Percentiles rank a stretch among this genome's conserved stretches.
Evolutionary conservation across 352 stramenopile species (phyloP).

Genomic region (Phytophthora tentaculata): DNA sequence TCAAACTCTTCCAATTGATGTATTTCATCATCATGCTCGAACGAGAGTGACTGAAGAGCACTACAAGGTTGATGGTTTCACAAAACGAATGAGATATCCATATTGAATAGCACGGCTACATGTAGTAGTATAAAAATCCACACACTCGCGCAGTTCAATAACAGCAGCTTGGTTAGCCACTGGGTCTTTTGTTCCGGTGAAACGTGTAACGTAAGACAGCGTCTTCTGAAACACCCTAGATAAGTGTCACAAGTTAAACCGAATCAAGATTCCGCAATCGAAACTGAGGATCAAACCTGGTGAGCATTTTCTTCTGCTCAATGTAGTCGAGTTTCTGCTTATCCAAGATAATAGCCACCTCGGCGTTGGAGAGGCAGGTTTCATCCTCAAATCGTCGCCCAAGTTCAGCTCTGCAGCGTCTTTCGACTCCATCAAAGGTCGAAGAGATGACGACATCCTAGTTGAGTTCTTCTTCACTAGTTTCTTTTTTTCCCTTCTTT

Average conservation of each 20-base stretch:
- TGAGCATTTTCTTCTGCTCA: slow-evolving; percentile 85
- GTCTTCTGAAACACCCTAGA: slow-evolving; percentile 87
- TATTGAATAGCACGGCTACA: background rate
- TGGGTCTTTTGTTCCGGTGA: slow-evolving; percentile 86
- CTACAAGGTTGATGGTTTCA: slow-evolving; percentile 29
- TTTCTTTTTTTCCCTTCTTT: background rate
- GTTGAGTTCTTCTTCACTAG: too few relatives aligned
- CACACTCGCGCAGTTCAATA: slow-evolving; percentile 84
- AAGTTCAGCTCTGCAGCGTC: slow-evolving; percentile 84
- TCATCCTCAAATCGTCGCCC: slow-evolving; percentile 80
- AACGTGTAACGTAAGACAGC: slow-evolving; percentile 88
- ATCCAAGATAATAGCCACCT: slow-evolving; percentile 86
- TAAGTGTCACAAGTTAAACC: background rate
- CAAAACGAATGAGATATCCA: background rate
- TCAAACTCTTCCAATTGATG: slow-evolving; percentile 85
- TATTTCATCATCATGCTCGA: slow-evolving; percentile 73
- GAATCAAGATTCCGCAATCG: background rate
- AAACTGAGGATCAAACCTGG: slow-evolving; percentile 39
- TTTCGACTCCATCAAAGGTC: slow-evolving; percentile 81
- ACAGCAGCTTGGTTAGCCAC: slow-evolving; percentile 87
- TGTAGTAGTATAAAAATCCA: slow-evolving; percentile 6
- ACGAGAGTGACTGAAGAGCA: slow-evolving; percentile 77
- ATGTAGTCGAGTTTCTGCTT: slow-evolving; percentile 89
- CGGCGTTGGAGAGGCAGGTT: slow-evolving; percentile 84
- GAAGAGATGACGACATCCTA: slow-evolving; percentile 63